These are phyloP conservation scores for Exophiala sideris DNA, from an alignment of 2,329 filamentous ascomycete genomes.

Conservation along the genomic window DNA sequence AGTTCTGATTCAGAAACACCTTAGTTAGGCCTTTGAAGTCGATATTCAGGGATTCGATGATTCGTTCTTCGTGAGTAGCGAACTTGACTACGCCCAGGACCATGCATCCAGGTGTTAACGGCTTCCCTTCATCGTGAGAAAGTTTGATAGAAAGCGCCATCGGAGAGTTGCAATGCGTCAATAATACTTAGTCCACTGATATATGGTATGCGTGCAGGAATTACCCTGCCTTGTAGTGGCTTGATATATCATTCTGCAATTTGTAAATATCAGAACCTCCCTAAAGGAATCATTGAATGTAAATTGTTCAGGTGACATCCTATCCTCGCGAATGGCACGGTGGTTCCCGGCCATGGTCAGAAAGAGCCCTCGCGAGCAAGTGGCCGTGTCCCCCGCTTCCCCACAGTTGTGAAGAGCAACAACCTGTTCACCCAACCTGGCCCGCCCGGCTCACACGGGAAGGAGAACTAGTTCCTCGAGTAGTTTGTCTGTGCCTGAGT, in stretches of 20 bases:
- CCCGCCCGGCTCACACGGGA: neutral
- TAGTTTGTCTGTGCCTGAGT: neutral
- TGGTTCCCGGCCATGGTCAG: too few relatives aligned
- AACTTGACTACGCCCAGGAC: conserved; percentile 15
- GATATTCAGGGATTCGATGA: conserved; percentile 4
- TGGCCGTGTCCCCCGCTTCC: too few relatives aligned
- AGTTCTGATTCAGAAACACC: conserved; percentile 10
- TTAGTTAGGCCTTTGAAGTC: conserved; percentile 11
- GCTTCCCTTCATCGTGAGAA: conserved; percentile 3
- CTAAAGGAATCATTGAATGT: too few relatives aligned
- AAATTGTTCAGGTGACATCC: too few relatives aligned
- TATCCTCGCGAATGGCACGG: too few relatives aligned
- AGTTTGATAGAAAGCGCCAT: conserved; percentile 15
- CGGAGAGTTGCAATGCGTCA: neutral
- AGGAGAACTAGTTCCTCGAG: too few relatives aligned
- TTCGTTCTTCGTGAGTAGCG: conserved; percentile 5
- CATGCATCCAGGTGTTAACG: conserved; percentile 8
- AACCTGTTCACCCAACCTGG: too few relatives aligned
- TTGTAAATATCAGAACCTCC: too few relatives aligned
- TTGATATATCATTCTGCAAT: too few relatives aligned
- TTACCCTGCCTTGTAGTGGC: neutral
- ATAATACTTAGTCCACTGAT: neutral
- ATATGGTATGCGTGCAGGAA: neutral
- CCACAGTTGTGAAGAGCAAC: too few relatives aligned
- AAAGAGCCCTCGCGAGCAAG: too few relatives aligned